phyloP scores from a whole-genome alignment of 1,284 basidiomycete species.

The Sanguinoderma infundibulare region DNA sequence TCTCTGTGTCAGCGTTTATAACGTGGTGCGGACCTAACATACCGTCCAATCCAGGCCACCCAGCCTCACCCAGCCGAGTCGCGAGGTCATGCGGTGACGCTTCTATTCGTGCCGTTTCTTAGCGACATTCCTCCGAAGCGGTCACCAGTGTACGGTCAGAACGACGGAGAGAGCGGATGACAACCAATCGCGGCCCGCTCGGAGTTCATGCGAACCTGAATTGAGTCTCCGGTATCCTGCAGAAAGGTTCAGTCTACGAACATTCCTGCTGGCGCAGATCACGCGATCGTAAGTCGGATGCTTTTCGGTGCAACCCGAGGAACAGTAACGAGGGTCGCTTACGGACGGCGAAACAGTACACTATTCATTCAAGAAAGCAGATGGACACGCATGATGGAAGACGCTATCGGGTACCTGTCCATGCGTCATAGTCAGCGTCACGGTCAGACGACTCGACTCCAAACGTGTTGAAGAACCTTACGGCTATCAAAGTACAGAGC shows the following conservation, averaged over 20 bases:
- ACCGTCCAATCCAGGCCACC: not conserved
- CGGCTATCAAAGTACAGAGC: slow-evolving; percentile 6
- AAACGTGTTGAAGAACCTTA: not conserved
- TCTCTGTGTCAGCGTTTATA: not conserved
- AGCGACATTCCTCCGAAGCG: slow-evolving; percentile 19
- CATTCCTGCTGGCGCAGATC: not conserved
- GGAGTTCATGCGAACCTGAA: not conserved
- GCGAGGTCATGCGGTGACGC: slow-evolving; percentile 5
- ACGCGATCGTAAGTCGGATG: not conserved
- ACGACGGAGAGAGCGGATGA: slow-evolving; percentile 1
- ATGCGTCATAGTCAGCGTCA: too few species aligned
- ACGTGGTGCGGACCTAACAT: not conserved
- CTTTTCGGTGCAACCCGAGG: slow-evolving; percentile 3
- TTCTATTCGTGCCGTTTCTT: not conserved
- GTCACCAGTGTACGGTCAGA: slow-evolving; percentile 1
- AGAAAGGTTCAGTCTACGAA: not conserved
- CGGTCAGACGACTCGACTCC: slow-evolving; percentile 1
- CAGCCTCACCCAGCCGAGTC: slow-evolving; percentile 7
- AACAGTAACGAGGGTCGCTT: not conserved
- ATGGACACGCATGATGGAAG: slow-evolving; percentile 1
- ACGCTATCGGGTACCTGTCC: not conserved
- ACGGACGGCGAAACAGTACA: not conserved
- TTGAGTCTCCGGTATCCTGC: not conserved
- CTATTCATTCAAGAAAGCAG: not conserved
- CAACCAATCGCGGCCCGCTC: slow-evolving; percentile 9